Base-by-base conservation (phyloP, 768 basidiomycete genomes). In the Leccinum variicolor region DNA sequence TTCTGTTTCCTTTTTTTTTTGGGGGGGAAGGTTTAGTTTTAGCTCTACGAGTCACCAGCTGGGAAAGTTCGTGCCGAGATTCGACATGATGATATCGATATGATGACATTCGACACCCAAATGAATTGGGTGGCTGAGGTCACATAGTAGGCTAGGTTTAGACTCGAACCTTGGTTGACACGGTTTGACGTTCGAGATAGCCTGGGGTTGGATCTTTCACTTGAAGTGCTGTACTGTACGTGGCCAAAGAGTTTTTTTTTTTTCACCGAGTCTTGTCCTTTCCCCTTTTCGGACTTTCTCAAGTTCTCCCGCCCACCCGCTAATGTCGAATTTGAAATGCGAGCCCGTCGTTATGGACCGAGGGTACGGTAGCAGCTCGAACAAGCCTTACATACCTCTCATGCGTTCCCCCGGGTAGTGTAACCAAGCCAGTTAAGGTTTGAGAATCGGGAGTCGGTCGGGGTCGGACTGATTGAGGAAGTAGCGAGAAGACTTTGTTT, bases 381-480 rank as follows among this genome's bases (percentile, higher is more conserved):
- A 19, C n/a, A 6, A 34, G 34, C 34, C 31, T 34, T 34, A 34
- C 34, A 34, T 34, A 34, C 34, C 34, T 15, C 34, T 34, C 34
- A 41, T 19, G n/a, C 17, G 39, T n/a, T n/a, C n/a, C 39, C 36
- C 39, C 17, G n/a, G 41, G 41, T 11, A 43, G 41, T 43, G 41
- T 21, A 26, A 49, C 41, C 39, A 14, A 13, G 43, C 25, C 31
- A 49, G 43, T 34, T 25, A 64, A 55, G 54, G 50, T 29, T 52
- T 45, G 43, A 17, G 51, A 33, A 41, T n/a, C 39, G 39, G n/a
- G 19, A 3, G 41, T 43, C 34, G 34, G 34, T 55, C 53, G 60
- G 61, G 66, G 64, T 59, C 63, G 60, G 19, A 43, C 54, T 67
- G 68, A 70, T 69, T 62, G 59, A 60, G 55, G 57, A 55, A 56